Evolutionary conservation across 495 filamentous ascomycete species (phyloP).

Genomic region (Podospora bellae-mahoneyi): DNA sequence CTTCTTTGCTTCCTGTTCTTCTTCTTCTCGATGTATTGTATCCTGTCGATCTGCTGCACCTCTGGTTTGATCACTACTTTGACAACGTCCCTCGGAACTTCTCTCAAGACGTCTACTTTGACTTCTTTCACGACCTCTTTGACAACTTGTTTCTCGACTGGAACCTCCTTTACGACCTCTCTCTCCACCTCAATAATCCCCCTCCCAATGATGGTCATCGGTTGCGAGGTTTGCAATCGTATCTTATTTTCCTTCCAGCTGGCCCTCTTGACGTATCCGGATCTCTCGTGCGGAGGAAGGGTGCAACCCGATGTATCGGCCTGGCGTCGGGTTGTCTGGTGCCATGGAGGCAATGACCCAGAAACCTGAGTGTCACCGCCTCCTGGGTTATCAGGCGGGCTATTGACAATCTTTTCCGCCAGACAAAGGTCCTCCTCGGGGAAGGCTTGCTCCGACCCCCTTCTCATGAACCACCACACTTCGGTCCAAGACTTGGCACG

Average conservation of each 20-base stretch:
- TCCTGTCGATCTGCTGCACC: not conserved
- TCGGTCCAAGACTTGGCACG: not conserved
- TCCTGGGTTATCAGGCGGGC: not conserved
- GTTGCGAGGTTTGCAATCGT: too few relatives aligned
- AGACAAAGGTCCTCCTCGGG: not conserved
- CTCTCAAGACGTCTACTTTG: not conserved
- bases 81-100: not conserved
- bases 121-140: too few relatives aligned
- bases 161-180: not conserved
- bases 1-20: not conserved
- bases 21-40: not conserved
- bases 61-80: not conserved
- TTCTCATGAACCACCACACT: not conserved
- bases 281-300: too few relatives aligned
- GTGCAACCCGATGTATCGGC: too few relatives aligned
- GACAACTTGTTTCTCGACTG: too few relatives aligned
- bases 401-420: not conserved
- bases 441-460: not conserved
- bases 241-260: too few relatives aligned
- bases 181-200: not conserved
- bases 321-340: not conserved
- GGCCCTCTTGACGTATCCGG: too few relatives aligned
- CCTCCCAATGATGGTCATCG: not conserved
- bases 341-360: not conserved
- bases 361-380: not conserved